Evolutionary conservation across 2,329 filamentous ascomycete species (phyloP).

Genomic region (Colletotrichum destructivum): DNA sequence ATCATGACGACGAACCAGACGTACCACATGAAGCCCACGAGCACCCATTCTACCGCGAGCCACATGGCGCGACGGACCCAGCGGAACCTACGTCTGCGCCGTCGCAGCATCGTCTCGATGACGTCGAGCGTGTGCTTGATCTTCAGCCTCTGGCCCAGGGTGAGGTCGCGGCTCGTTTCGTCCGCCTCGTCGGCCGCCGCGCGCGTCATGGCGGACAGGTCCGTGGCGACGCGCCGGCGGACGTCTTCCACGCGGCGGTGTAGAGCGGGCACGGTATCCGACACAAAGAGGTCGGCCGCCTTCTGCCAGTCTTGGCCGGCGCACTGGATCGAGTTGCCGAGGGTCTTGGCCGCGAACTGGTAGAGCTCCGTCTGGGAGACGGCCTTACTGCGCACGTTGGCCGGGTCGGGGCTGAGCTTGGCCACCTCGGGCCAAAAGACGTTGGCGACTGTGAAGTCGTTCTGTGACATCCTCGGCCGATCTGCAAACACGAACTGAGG

Average conservation of each 20-base stretch:
- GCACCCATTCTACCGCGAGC: constrained; percentile 87
- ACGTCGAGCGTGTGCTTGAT: constrained; percentile 86
- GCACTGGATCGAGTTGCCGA: constrained; percentile 62
- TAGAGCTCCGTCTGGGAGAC: constrained; percentile 63
- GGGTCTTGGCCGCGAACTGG: constrained; percentile 66
- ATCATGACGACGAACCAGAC: constrained; percentile 92
- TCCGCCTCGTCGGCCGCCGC: constrained; percentile 84
- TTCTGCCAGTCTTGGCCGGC: constrained; percentile 71
- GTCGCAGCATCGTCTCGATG: constrained; percentile 82
- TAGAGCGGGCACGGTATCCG: constrained; percentile 69
- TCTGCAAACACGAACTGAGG: constrained; percentile 47
- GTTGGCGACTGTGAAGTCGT: constrained; percentile 50
- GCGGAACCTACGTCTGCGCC: constrained; percentile 77
- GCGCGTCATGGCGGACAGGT: constrained; percentile 74
- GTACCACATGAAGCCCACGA: constrained; percentile 94
- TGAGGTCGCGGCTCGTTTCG: constrained; percentile 81
- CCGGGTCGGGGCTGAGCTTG: constrained; percentile 56
- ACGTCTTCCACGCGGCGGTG: constrained; percentile 63
- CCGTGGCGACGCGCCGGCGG: constrained; percentile 64
- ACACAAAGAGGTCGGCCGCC: constrained; percentile 72
- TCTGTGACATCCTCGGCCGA: constrained; percentile 15
- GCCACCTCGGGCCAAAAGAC: constrained; percentile 61
- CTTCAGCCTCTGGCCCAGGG: constrained; percentile 81
- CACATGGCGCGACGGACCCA: constrained; percentile 85
- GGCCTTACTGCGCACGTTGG: constrained; percentile 51